A percentile compares a stretch with the other conserved stretches of the same genome.
Conservation (phyloP, 176 grass and related monocot species). For the Cymbopogon citratus region DNA sequence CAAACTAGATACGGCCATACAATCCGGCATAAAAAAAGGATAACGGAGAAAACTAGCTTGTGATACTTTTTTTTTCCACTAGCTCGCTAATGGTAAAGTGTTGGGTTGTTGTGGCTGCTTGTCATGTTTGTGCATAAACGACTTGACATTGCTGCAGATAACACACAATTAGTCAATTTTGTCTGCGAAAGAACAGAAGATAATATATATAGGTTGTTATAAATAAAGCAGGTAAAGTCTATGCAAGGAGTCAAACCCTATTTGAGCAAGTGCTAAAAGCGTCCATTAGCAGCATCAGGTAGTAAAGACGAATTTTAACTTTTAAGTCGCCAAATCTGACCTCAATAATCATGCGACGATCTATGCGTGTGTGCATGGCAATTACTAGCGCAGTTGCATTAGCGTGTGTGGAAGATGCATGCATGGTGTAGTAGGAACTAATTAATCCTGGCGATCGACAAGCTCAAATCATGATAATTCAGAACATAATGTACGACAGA, state of each 20-base stretch:
- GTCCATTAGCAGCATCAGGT: not conserved
- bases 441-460: not conserved
- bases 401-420: not conserved
- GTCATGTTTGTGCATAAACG: not conserved
- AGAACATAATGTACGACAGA: not conserved
- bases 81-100: not conserved
- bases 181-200: not conserved
- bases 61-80: not conserved
- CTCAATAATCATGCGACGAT: not conserved
- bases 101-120: not conserved
- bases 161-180: not conserved
- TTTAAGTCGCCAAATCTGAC: not conserved
- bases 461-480: not conserved
- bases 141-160: not conserved
- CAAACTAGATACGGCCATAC: slow-evolving; percentile 6
- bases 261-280: not conserved
- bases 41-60: not conserved
- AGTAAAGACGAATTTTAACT: not conserved
- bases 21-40: not conserved
- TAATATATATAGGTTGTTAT: not conserved
- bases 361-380: not conserved
- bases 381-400: not conserved
- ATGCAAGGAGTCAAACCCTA: not conserved
- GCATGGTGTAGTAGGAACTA: not conserved
- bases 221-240: not conserved